Evolutionary conservation across 2,329 filamentous ascomycete species (phyloP).

Genomic region (Tolypocladium amazonense): DNA sequence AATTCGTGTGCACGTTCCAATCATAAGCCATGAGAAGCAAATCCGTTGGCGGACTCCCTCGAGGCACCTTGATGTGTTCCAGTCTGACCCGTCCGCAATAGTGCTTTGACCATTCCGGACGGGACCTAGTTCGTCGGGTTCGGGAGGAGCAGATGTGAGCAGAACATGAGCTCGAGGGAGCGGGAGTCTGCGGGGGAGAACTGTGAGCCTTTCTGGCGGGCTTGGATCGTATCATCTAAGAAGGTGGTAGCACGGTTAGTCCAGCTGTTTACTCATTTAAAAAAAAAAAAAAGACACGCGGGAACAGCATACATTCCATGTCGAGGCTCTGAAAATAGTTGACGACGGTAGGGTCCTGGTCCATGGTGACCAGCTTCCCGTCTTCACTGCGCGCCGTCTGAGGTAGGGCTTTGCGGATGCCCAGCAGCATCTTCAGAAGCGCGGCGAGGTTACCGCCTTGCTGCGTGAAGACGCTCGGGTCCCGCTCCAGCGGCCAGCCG

Average conservation of each 20-base stretch:
- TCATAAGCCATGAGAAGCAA: conserved; percentile 16
- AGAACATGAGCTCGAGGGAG: conserved; percentile 39
- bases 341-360: conserved; percentile 32
- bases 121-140: conserved; percentile 9
- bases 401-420: conserved; percentile 49
- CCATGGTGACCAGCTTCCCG: conserved; percentile 36
- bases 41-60: background rate
- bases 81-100: background rate
- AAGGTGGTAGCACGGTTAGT: background rate
- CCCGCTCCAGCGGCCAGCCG: conserved; percentile 49
- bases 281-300: background rate
- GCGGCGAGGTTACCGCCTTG: conserved; percentile 50
- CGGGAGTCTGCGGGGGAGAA: conserved; percentile 40
- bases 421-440: conserved; percentile 49
- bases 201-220: conserved; percentile 38
- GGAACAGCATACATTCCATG: conserved; percentile 42
- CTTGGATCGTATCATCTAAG: conserved; percentile 22
- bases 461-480: conserved; percentile 44
- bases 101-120: background rate
- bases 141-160: conserved; percentile 34
- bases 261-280: background rate
- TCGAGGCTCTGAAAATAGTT: conserved; percentile 46
- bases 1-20: conserved; percentile 13
- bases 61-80: background rate
- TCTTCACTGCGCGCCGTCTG: conserved; percentile 35